A percentile compares a stretch with the other conserved stretches of the same genome.
Conservation (phyloP, 768 basidiomycete species). For the Tricholoma sp. region DNA sequence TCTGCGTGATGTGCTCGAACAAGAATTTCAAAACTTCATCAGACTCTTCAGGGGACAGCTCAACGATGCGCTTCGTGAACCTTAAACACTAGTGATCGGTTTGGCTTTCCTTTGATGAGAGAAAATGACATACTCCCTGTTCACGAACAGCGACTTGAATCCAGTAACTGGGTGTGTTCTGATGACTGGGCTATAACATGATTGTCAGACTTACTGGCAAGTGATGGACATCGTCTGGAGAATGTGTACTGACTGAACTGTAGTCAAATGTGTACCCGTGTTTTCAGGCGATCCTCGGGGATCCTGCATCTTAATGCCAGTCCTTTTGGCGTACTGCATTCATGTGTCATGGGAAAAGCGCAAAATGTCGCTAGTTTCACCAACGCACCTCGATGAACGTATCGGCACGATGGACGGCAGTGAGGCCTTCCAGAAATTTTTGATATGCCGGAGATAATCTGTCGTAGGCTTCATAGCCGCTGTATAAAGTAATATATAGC, state of each 20-base stretch:
- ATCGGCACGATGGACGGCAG: slow-evolving; percentile 47
- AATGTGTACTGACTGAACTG: slow-evolving; percentile 39
- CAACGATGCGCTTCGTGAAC: slow-evolving; percentile 53
- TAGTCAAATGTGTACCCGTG: slow-evolving; percentile 38
- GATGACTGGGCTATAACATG: slow-evolving; percentile 36
- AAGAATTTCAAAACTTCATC: slow-evolving; percentile 44
- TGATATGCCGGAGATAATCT: slow-evolving; percentile 50
- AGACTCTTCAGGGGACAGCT: slow-evolving; percentile 49
- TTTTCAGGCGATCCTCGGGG: slow-evolving; percentile 52
- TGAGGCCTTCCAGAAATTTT: slow-evolving; percentile 53
- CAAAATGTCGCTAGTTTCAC: background rate
- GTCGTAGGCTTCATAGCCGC: slow-evolving; percentile 62
- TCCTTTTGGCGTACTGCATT: slow-evolving; percentile 25
- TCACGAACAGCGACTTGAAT: slow-evolving; percentile 53
- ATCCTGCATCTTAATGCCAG: slow-evolving; percentile 28
- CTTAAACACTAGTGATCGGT: slow-evolving; percentile 17
- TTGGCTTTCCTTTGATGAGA: background rate
- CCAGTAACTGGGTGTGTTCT: slow-evolving; percentile 58
- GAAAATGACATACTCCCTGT: slow-evolving; percentile 32
- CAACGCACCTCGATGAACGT: slow-evolving; percentile 32
- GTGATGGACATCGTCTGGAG: background rate
- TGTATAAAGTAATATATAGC: slow-evolving; percentile 4
- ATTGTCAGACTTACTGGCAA: background rate
- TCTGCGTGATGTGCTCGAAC: slow-evolving; percentile 45
- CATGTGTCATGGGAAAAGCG: background rate